These are phyloP conservation scores for Trametes elegans DNA, from an alignment of 768 basidiomycete genomes.

Conservation along the genomic window DNA sequence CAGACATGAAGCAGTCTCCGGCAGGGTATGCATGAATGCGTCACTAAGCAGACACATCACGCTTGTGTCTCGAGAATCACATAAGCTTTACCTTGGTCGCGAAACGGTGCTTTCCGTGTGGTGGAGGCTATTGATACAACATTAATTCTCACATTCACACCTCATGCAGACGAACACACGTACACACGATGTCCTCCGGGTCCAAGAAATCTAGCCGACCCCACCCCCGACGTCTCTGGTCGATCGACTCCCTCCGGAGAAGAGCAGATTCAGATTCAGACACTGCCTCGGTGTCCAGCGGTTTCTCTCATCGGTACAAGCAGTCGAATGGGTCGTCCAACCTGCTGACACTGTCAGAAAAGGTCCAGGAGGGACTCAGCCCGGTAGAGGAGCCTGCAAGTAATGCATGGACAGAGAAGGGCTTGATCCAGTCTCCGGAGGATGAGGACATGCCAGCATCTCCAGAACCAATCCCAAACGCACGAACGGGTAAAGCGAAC, in stretches of 20 bases:
- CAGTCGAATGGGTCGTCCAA: constrained; percentile 14
- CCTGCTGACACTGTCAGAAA: constrained; percentile 17
- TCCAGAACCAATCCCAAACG: not conserved
- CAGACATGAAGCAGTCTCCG: too few species aligned
- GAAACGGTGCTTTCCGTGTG: too few species aligned
- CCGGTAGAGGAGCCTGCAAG: constrained; percentile 16
- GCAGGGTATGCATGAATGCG: too few species aligned
- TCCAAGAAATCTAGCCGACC: constrained; percentile 26
- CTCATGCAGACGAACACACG: too few species aligned
- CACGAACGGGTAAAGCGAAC: constrained; percentile 7
- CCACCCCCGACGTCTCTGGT: constrained; percentile 26
- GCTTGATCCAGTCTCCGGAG: constrained; percentile 22
- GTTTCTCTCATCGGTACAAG: constrained; percentile 2
- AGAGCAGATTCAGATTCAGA: constrained; percentile 20
- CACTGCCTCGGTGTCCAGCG: constrained; percentile 2
- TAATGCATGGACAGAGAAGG: constrained; percentile 24
- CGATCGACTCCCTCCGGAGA: constrained; percentile 26
- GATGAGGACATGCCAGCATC: constrained; percentile 1
- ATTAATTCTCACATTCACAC: too few species aligned
- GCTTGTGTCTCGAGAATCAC: too few species aligned
- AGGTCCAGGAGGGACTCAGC: constrained; percentile 17
- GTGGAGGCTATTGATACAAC: too few species aligned
- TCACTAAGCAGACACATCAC: too few species aligned
- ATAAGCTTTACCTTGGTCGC: too few species aligned
- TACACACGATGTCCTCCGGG: constrained; percentile 6